These are phyloP conservation scores for Ceratobasidium papillatum DNA, from an alignment of 1,284 basidiomycete genomes.

Conservation along the genomic window DNA sequence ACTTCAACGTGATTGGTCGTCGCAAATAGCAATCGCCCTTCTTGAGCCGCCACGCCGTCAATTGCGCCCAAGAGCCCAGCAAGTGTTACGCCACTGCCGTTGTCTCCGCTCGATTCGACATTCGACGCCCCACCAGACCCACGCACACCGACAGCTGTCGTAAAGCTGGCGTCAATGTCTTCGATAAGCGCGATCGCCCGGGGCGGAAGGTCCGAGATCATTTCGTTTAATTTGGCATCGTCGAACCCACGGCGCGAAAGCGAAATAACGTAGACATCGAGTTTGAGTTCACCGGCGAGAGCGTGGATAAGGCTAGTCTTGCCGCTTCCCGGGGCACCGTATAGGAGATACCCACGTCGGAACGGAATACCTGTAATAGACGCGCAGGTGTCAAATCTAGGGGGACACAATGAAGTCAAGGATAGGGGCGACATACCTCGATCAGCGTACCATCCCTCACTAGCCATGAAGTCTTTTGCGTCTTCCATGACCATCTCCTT, in stretches of 20 bases:
- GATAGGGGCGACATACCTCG: conserved; percentile 55
- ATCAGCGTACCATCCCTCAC: conserved; percentile 71
- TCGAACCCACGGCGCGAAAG: conserved; percentile 76
- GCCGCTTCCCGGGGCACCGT: conserved; percentile 78
- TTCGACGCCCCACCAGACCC: conserved; percentile 7
- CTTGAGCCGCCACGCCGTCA: conserved; percentile 77
- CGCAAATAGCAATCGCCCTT: conserved; percentile 78
- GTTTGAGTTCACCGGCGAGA: conserved; percentile 75
- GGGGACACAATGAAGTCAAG: not conserved
- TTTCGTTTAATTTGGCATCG: conserved; percentile 65
- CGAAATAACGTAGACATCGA: conserved; percentile 78
- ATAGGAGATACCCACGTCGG: conserved; percentile 66
- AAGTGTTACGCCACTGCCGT: conserved; percentile 61
- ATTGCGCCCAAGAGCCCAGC: conserved; percentile 78
- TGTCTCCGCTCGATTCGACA: conserved; percentile 42
- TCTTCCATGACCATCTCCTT: conserved; percentile 71
- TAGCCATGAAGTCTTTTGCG: conserved; percentile 69
- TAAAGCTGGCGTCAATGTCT: conserved; percentile 80
- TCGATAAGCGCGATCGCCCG: conserved; percentile 81
- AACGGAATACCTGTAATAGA: conserved; percentile 63
- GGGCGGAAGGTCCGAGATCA: conserved; percentile 72
- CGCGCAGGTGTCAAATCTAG: not conserved
- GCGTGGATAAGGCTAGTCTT: conserved; percentile 80
- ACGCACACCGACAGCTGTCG: conserved; percentile 45
- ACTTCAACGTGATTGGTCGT: conserved; percentile 75